phyloP scores from a whole-genome alignment of 805 yeast genomes.

The Candida sonorensis region DNA sequence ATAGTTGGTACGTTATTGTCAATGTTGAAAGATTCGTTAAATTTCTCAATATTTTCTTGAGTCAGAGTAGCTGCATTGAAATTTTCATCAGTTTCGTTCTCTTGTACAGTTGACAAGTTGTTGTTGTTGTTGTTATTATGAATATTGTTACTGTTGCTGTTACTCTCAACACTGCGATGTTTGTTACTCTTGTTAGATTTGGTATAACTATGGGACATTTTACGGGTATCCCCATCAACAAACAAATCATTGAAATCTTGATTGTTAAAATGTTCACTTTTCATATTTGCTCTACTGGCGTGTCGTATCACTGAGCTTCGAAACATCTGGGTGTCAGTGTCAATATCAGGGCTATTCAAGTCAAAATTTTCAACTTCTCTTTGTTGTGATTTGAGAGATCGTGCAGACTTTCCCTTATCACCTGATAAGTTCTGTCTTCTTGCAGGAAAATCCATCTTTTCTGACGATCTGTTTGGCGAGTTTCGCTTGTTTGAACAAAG shows the following conservation, averaged over 20 bases:
- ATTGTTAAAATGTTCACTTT: constrained; percentile 8
- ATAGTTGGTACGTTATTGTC: too few species aligned
- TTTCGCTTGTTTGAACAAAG: too few species aligned
- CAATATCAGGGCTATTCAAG: not conserved
- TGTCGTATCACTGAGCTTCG: constrained; percentile 18
- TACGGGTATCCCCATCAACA: constrained; percentile 6
- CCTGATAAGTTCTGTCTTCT: too few species aligned
- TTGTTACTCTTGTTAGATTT: not conserved
- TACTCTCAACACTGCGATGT: not conserved
- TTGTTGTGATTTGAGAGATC: not conserved
- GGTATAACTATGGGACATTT: not conserved
- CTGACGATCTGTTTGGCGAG: too few species aligned
- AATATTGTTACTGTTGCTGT: not conserved
- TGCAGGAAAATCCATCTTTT: too few species aligned
- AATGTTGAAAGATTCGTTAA: constrained; percentile 8
- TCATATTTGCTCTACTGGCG: constrained; percentile 5
- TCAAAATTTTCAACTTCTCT: not conserved
- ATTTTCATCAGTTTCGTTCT: constrained; percentile 10
- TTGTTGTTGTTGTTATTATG: not conserved
- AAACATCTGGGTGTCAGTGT: constrained; percentile 3
- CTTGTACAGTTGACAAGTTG: constrained; percentile 20
- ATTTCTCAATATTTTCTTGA: constrained; percentile 14
- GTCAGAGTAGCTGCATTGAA: constrained; percentile 15
- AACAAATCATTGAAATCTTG: constrained; percentile 11
- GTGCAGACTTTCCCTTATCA: too few species aligned